A percentile compares a stretch with the other conserved stretches of the same genome.
These are phyloP conservation scores for Monilinia aucupariae DNA, from an alignment of 2,329 filamentous ascomycete genomes.

Conservation along the genomic window DNA sequence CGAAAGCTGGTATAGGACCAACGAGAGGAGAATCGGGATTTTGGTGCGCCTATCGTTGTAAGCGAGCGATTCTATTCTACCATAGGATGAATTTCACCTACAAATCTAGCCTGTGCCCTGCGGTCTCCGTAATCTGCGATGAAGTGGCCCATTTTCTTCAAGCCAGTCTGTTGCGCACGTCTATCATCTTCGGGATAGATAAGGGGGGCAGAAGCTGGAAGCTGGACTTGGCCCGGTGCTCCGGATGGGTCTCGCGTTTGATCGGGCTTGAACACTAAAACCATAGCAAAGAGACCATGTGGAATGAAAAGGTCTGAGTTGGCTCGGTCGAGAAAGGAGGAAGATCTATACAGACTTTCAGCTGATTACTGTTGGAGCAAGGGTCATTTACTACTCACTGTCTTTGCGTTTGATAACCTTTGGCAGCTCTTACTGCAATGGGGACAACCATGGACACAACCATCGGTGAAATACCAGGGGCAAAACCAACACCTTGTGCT, in stretches of 20 bases:
- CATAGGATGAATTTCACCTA: not conserved
- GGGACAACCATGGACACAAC: conserved; percentile 41
- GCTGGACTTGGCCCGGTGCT: not conserved
- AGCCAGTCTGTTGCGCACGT: conserved; percentile 21
- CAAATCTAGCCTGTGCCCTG: conserved; percentile 17
- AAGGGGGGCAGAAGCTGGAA: not conserved
- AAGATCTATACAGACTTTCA: conserved; percentile 29
- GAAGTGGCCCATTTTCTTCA: conserved; percentile 37
- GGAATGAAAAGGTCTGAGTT: conserved; percentile 52
- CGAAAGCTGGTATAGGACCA: not conserved
- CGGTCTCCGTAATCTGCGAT: conserved; percentile 20
- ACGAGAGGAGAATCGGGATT: not conserved
- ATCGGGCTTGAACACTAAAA: conserved; percentile 48
- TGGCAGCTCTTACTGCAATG: conserved; percentile 38
- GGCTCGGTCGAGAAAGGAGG: conserved; percentile 48
- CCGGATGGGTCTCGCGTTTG: not conserved
- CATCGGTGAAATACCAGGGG: conserved; percentile 38
- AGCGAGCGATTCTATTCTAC: not conserved
- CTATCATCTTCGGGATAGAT: not conserved
- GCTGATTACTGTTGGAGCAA: not conserved
- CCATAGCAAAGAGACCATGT: conserved; percentile 47
- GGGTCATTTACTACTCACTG: conserved; percentile 4
- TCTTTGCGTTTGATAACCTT: conserved; percentile 28
- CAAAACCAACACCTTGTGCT: conserved; percentile 36
- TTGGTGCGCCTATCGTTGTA: not conserved